A percentile compares a stretch with the other conserved stretches of the same genome.
These are phyloP conservation scores for Saccharomyces cerevisiae DNA, from an alignment of 805 yeast genomes.

Conservation along the genomic window DNA sequence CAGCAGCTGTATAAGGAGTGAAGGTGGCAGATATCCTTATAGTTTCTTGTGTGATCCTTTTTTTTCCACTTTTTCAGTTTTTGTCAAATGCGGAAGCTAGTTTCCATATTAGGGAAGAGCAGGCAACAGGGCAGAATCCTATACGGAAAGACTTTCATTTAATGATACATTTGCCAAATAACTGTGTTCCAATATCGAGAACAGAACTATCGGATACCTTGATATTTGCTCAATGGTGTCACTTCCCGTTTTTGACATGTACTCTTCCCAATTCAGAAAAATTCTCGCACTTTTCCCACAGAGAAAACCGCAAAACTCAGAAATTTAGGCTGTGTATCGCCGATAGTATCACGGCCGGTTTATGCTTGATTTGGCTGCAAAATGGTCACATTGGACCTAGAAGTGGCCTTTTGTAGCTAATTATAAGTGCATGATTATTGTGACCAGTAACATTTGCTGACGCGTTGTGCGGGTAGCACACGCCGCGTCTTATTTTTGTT, in stretches of 20 bases:
- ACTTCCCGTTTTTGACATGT: not conserved
- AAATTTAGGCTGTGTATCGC: not conserved
- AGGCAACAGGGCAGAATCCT: not conserved
- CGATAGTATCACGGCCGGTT: not conserved
- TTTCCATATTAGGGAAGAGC: not conserved
- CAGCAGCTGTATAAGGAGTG: not conserved
- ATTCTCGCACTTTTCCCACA: not conserved
- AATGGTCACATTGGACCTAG: not conserved
- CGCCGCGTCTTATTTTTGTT: not conserved
- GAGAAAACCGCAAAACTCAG: not conserved
- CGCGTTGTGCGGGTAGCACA: not conserved
- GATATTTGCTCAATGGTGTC: not conserved
- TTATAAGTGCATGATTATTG: not conserved
- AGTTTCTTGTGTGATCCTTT: not conserved
- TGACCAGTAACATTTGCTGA: not conserved
- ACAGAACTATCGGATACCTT: not conserved
- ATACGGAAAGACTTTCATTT: not conserved
- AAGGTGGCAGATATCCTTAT: not conserved
- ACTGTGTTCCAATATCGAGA: not conserved
- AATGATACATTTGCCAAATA: not conserved
- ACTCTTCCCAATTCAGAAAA: not conserved
- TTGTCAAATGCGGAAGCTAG: not conserved
- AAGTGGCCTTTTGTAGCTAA: not conserved
- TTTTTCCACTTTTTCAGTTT: not conserved
- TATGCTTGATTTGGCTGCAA: not conserved